phyloP scores from a whole-genome alignment of 129 eudicot species.

The Gnaphalium uliginosum region DNA sequence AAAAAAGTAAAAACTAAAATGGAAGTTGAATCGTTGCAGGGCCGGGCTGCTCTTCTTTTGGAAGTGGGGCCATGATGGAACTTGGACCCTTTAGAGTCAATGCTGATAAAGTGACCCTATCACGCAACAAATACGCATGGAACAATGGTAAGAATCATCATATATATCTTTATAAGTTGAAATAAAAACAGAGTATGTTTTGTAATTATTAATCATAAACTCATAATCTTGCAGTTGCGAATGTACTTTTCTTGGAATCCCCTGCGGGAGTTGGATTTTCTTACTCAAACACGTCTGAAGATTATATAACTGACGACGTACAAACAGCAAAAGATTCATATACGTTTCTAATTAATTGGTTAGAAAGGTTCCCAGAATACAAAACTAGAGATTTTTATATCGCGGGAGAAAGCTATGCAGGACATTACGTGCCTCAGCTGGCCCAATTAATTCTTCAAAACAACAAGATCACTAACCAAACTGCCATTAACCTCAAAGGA shows the following conservation, averaged over 20 bases:
- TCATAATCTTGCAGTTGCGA: constrained; percentile 45
- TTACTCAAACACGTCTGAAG: constrained; percentile 54
- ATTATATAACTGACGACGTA: constrained; percentile 51
- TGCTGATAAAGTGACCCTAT: constrained; percentile 43
- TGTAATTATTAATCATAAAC: not conserved
- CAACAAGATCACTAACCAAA: constrained; percentile 62
- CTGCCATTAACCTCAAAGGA: constrained; percentile 62
- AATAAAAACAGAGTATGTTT: not conserved
- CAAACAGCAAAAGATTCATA: constrained; percentile 57
- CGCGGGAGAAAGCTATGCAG: constrained; percentile 62
- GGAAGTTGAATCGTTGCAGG: constrained; percentile 26
- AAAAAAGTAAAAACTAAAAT: not conserved
- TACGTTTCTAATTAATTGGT: constrained; percentile 56
- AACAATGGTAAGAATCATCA: constrained; percentile 41
- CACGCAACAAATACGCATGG: constrained; percentile 46
- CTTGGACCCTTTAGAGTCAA: constrained; percentile 59
- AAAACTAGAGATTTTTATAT: constrained; percentile 54
- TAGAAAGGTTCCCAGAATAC: constrained; percentile 63
- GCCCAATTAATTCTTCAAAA: constrained; percentile 56
- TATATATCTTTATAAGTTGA: not conserved
- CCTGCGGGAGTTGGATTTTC: constrained; percentile 75
- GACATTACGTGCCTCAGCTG: constrained; percentile 61
- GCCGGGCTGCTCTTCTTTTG: constrained; percentile 73
- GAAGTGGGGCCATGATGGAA: constrained; percentile 58
- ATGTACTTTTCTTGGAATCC: constrained; percentile 62